Base-by-base conservation (phyloP, 202 grass and related monocot species). In the Eragrostis tef region DNA sequence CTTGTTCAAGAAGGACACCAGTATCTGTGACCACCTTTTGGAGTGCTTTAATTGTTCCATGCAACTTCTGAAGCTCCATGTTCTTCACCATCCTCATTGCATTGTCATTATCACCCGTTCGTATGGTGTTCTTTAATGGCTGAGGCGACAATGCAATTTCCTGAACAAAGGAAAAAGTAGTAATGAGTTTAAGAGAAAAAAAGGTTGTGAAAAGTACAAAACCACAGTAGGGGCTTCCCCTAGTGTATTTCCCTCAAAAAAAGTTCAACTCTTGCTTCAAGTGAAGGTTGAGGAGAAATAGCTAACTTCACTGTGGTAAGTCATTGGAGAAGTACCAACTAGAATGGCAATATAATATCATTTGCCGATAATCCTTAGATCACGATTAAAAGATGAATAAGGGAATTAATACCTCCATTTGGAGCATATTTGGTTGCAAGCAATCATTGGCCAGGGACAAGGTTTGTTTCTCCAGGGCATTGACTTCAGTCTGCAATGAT, bases 21-120 rank as follows among this genome's bases (percentile, higher is more conserved):
- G 90, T 88, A 65, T 93, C 87, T n/a, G 74, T 84, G 36, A 95
- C 87, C 69, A 88, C 79, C 83, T 91, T 91, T 67, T 93, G 88
- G 41, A 98, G 92, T 58, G 87, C 86, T 93, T 93, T 93, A 25
- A 99, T 88, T 58, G 89, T 99, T 47, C 75, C 70, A 48, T 91
- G 83, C 81, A 99, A 83, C 73, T 90, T 86, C 71, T 93, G 85
- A 43, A 99, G 79, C 74, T 96, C 89, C 70, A 85, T 58, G 22
- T 88, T 66, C 66, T 82, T 83, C 20, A 83, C 73, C 47, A 67
- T 45, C 57, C 46, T 69, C 78, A 49, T 79, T 71, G 70, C 62
- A 77, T 78, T 81, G 57, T 87, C 62, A 73, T 91, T 78, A 43
- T 21, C 74, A 46, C 66, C 73, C 16, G 66, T 42, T 83, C 78